Base-by-base conservation (phyloP, 2,329 filamentous ascomycete genomes). In the Torrubiellomyces zombiae region DNA sequence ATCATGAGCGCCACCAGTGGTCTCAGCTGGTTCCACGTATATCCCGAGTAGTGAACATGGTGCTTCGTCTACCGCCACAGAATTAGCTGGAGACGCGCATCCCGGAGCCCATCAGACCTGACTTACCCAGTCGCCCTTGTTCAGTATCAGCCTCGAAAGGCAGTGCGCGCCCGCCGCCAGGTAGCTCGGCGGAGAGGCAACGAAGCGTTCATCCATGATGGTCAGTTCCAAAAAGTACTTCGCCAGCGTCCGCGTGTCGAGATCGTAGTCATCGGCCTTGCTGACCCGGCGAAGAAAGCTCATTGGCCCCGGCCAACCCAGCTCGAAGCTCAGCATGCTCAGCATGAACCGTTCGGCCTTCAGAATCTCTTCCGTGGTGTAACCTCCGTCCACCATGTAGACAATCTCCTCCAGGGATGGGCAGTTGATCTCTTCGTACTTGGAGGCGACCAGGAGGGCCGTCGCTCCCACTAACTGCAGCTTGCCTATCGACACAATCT, bases 271-370 rank as follows among this genome's bases (percentile, higher is more conserved):
- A 46, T 98, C 89, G 9, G 89, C 89, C 58, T 95, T 95, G 72
- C 86, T 95, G 52, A 95, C 89, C 28, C 86, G 75, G 32, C 89
- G 72, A 32, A 98, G 63, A 55, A 98, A 98, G 58, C 83, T 94
- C 86, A 98, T 94, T 2, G 89, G 89, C 21, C 89, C 89, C n/a
- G 89, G 89, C 77, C 82, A 95, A 26, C 89, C 89, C 27, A 98
- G 69, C 53, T 94, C 83, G 45, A 93, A 98, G 40, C 82, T 69
- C 27, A 98, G 70, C 76, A 94, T 92, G 51, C 72, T 91, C 25
- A 98, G 68, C 85, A 98, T 98, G 58, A 93, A 95, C 9, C 85
- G 75, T 55, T 98, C 89, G 1, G 89, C 89, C 58, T 95, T 94
- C 36, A 95, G 67, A 29, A 98, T 86, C 56, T 95, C 89, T 29